Evolutionary conservation across 805 yeast genomes (phyloP).

Genomic region (Lipomyces orientalis): DNA sequence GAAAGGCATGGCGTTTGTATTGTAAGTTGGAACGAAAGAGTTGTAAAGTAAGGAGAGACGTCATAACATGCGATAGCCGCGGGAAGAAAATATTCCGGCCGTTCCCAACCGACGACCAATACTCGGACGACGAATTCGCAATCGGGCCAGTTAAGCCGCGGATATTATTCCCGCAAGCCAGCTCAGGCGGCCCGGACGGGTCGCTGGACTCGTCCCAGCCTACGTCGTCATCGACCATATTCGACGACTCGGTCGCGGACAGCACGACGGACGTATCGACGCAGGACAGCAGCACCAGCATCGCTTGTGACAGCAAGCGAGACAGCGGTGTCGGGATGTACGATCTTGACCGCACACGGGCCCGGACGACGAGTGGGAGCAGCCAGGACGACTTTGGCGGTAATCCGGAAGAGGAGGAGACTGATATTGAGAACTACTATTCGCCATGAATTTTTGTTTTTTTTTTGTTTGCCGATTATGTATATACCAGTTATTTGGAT

Average conservation of each 20-base stretch:
- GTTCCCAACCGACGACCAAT: conserved; percentile 19
- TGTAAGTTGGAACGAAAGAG: conserved; percentile 14
- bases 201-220: background rate
- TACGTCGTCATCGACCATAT: conserved; percentile 3
- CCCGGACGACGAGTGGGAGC: background rate
- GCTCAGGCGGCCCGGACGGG: background rate
- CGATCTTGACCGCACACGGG: background rate
- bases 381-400: background rate
- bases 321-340: background rate
- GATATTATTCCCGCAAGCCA: conserved; percentile 18
- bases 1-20: conserved; percentile 35
- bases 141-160: conserved; percentile 32
- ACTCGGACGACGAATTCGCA: conserved; percentile 26
- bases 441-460: conserved; percentile 1
- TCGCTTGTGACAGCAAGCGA: background rate
- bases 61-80: conserved; percentile 11
- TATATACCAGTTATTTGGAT: too few species aligned
- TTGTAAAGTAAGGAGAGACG: background rate
- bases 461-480: too few species aligned
- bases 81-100: conserved; percentile 34
- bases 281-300: background rate
- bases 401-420: conserved; percentile 31
- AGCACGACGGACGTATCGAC: conserved; percentile 1
- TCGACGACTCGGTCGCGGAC: background rate
- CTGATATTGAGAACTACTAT: conserved; percentile 31